Conservation (phyloP, 495 filamentous ascomycete species). For the Annulohypoxylon nitens region DNA sequence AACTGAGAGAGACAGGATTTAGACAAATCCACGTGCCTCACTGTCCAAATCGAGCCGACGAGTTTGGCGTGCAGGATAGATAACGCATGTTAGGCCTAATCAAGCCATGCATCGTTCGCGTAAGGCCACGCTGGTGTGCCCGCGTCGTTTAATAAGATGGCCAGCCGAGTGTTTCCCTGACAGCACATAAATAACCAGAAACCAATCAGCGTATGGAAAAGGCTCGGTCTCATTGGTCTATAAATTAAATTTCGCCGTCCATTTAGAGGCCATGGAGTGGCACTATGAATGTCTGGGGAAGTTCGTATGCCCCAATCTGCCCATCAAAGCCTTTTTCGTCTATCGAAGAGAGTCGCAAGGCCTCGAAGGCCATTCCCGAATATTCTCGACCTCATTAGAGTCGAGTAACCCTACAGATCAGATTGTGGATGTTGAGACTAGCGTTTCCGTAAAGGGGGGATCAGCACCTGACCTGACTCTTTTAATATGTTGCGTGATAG, state of each 20-base stretch:
- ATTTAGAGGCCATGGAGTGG: conserved; percentile 39
- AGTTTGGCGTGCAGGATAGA: conserved; percentile 30
- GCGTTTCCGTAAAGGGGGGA: conserved; percentile 22
- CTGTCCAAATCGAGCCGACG: conserved; percentile 38
- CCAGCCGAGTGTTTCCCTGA: conserved; percentile 39
- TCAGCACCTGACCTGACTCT: conserved; percentile 36
- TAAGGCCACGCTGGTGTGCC: conserved; percentile 25
- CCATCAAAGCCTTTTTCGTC: conserved; percentile 39
- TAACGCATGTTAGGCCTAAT: conserved; percentile 30
- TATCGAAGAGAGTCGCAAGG: conserved; percentile 21
- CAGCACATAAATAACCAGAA: conserved; percentile 23
- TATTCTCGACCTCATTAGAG: conserved; percentile 38
- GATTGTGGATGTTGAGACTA: conserved; percentile 23
- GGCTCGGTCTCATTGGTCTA: conserved; percentile 41
- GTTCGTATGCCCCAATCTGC: conserved; percentile 40
- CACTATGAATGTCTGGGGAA: conserved; percentile 32
- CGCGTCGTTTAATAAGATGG: conserved; percentile 35
- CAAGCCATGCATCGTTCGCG: conserved; percentile 28
- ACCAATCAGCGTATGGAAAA: conserved; percentile 38
- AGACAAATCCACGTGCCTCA: conserved; percentile 39
- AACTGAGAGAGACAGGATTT: conserved; percentile 36
- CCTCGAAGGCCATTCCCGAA: conserved; percentile 34
- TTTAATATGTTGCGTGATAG: conserved; percentile 45
- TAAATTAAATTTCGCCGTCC: conserved; percentile 48
- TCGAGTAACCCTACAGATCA: conserved; percentile 33